These are phyloP conservation scores for Ustilago shanxiensis DNA, from an alignment of 1,284 basidiomycete species.

Conservation along the genomic window DNA sequence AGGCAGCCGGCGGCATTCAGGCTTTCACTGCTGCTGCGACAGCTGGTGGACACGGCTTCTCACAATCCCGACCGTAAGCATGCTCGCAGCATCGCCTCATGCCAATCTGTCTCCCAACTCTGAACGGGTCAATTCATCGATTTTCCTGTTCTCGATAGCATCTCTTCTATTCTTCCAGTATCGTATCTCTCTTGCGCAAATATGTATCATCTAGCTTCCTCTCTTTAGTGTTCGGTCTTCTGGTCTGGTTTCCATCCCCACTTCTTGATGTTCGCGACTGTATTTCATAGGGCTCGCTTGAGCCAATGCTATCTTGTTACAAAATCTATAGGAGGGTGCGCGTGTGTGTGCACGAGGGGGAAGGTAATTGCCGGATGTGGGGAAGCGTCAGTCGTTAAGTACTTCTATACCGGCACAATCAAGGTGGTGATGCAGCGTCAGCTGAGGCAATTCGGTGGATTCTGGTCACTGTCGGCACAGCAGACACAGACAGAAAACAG, in stretches of 20 bases:
- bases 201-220: constrained; percentile 2
- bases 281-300: constrained; percentile 3
- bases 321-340: not conserved
- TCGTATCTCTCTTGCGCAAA: not conserved
- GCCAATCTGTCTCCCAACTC: not conserved
- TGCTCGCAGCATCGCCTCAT: not conserved
- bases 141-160: not conserved
- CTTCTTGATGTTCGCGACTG: not conserved
- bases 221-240: not conserved
- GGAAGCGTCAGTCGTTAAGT: not conserved
- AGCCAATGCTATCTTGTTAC: constrained; percentile 5
- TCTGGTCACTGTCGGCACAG: not conserved
- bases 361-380: not conserved
- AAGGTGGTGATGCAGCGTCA: not conserved
- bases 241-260: too few species aligned
- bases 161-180: not conserved
- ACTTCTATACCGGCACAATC: too few species aligned
- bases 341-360: not conserved
- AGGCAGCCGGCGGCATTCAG: constrained; percentile 49
- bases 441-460: not conserved
- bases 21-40: constrained; percentile 37
- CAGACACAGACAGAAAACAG: not conserved
- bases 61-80: constrained; percentile 31
- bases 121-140: not conserved
- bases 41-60: constrained; percentile 17